These are phyloP conservation scores for Pyrus betulifolia DNA, from an alignment of 306 rosid genomes.

Conservation along the genomic window DNA sequence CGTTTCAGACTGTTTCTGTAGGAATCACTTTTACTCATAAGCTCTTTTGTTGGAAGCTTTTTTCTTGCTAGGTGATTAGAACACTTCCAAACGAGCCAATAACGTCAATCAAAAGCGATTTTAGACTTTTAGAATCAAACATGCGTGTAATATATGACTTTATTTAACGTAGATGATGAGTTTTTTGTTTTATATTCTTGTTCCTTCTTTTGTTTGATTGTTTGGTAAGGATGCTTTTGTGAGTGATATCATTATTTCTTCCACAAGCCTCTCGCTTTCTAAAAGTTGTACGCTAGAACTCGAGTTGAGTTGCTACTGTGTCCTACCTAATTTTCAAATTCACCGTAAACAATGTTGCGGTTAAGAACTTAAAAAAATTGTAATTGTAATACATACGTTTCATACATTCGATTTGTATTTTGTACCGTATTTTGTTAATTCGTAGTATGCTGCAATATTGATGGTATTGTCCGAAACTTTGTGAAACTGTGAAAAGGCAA, in stretches of 20 bases:
- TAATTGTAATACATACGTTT: not conserved
- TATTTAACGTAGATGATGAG: not conserved
- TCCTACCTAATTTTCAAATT: not conserved
- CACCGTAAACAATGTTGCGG: not conserved
- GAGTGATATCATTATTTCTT: slow-evolving; percentile 32
- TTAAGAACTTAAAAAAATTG: not conserved
- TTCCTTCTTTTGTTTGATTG: not conserved
- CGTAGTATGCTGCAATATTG: not conserved
- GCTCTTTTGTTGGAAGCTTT: no score
- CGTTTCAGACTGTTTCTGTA: accelerated
- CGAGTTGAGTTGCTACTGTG: slow-evolving; percentile 5
- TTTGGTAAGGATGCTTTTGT: not conserved
- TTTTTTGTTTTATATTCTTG: not conserved
- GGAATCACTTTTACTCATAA: not conserved
- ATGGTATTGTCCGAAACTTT: not conserved
- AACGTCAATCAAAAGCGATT: no score
- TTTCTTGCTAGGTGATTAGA: no score
- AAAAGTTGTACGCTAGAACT: slow-evolving; percentile 1
- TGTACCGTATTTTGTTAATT: not conserved
- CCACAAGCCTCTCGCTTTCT: slow-evolving; percentile 21
- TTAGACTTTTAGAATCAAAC: not conserved
- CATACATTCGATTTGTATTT: not conserved
- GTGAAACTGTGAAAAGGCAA: slow-evolving; percentile 50
- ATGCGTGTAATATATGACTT: no score
- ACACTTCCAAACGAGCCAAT: no score